Evolutionary conservation across 768 basidiomycete genomes (phyloP).

Genomic region (Suillus spraguei): DNA sequence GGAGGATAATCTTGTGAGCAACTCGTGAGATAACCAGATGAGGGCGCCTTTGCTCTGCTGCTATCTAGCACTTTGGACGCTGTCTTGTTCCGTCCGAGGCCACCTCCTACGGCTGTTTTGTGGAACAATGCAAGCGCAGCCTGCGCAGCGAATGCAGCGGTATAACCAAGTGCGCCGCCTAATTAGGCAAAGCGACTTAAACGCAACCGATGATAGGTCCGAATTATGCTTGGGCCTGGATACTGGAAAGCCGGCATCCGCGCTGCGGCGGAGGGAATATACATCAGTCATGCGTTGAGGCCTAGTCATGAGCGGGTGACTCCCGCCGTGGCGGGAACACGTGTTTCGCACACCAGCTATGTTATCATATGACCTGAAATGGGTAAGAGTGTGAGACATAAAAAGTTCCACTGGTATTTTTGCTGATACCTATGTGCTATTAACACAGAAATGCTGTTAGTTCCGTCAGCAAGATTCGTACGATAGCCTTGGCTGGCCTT

Average conservation of each 20-base stretch:
- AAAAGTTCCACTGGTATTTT: conserved; percentile 12
- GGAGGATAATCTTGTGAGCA: neutral
- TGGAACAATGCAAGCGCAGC: too few species aligned
- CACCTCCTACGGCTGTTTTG: too few species aligned
- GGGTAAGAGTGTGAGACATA: conserved; percentile 11
- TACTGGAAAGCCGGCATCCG: neutral
- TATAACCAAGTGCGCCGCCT: neutral
- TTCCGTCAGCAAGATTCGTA: conserved; percentile 3
- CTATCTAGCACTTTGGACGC: neutral
- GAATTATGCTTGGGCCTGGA: neutral
- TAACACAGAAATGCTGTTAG: neutral
- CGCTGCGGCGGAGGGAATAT: conserved; percentile 18
- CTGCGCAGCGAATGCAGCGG: too few species aligned
- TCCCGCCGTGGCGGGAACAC: conserved; percentile 14
- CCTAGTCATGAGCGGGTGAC: neutral
- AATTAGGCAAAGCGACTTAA: neutral
- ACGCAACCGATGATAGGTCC: too few species aligned
- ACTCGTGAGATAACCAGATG: neutral
- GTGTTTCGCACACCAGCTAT: conserved; percentile 1
- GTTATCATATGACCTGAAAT: conserved; percentile 3
- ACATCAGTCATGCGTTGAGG: neutral
- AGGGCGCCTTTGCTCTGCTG: neutral
- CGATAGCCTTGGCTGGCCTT: conserved; percentile 8
- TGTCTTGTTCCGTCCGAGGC: conserved; percentile 4
- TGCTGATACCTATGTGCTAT: neutral